phyloP scores from a whole-genome alignment of 208 protist species.

The Leishmania guyanensis region DNA sequence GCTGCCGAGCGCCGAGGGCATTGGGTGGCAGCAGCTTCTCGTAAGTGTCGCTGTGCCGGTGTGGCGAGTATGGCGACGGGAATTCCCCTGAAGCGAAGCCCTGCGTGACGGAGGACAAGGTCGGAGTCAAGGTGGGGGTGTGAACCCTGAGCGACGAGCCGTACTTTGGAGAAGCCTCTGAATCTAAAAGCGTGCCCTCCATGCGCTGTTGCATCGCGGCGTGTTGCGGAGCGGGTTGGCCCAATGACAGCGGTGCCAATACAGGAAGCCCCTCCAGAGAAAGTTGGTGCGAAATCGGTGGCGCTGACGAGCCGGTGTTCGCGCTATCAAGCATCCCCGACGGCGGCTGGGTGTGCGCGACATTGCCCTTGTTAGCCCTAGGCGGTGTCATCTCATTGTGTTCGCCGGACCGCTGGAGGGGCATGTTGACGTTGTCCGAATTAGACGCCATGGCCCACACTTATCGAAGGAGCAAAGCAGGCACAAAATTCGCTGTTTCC shows the following conservation, averaged over 20 bases:
- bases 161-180: slow-evolving; percentile 4
- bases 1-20: slow-evolving; percentile 43
- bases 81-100: slow-evolving; percentile 8
- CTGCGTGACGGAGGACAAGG: slow-evolving; percentile 7
- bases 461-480: not conserved
- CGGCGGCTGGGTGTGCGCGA: not conserved
- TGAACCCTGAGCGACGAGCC: slow-evolving; percentile 5
- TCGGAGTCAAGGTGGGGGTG: too few species aligned
- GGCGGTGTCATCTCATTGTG: slow-evolving; percentile 11
- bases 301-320: not conserved
- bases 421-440: not conserved
- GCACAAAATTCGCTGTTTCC: not conserved
- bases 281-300: not conserved
- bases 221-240: not conserved
- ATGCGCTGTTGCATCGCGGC: not conserved
- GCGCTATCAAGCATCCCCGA: slow-evolving; percentile 1
- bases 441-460: slow-evolving; percentile 18
- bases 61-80: not conserved
- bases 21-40: slow-evolving; percentile 40
- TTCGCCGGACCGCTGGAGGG: not conserved
- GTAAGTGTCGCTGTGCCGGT: slow-evolving; percentile 34
- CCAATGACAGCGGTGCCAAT: not conserved
- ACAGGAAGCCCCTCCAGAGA: not conserved
- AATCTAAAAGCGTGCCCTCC: not conserved
- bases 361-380: slow-evolving; percentile 12